Base-by-base conservation (phyloP, 148 eudicot species). In the Pouteria glomerata region DNA sequence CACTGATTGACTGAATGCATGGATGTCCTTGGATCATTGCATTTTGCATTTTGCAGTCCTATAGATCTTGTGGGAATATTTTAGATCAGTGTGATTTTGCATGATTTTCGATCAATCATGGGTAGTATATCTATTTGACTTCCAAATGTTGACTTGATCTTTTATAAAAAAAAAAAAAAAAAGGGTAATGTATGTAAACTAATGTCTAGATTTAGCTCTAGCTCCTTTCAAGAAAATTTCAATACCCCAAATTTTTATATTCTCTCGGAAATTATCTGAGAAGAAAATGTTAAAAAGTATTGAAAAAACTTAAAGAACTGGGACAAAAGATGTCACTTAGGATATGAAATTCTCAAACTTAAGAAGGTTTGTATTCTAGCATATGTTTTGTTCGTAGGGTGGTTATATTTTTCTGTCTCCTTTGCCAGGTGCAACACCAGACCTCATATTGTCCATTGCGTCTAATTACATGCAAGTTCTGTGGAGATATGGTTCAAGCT, bases 401-500 rank as follows among this genome's bases (percentile, higher is more conserved):
- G 2, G 35, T 34, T 37, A 16, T 6, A n/a, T 29, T 66, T 39
- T 63, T 62, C 34, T 39, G 14, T 27, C 14, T 27, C 24, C 63
- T 70, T 64, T 69, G 37, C 47, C 88, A 93, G 96, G 96, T 90
- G 57, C 85, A 82, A 75, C 96, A 93, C 80, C 96, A 88, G 74
- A 81, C 86, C 31, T 75, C 80, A 42, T 82, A 88, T 31, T 93
- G 96, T 53, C 94, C 94, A 12, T 77, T 93, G 83, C 86, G 98
- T 34, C 82, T 93, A 70, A 79, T 93, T 29, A 93, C 90, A 48
- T 93, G 98, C 68, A 83, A 81, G 4, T 93, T 93, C 78, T 90
- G 98, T 76, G 94, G 98, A 60, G 96, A 90, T 59, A 83, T 88
- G 84, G 98, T 88, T 71, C 92, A 81, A 80, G 98, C 98, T 37